phyloP scores from a whole-genome alignment of 495 filamentous ascomycete species.

The Cetradonia linearis region DNA sequence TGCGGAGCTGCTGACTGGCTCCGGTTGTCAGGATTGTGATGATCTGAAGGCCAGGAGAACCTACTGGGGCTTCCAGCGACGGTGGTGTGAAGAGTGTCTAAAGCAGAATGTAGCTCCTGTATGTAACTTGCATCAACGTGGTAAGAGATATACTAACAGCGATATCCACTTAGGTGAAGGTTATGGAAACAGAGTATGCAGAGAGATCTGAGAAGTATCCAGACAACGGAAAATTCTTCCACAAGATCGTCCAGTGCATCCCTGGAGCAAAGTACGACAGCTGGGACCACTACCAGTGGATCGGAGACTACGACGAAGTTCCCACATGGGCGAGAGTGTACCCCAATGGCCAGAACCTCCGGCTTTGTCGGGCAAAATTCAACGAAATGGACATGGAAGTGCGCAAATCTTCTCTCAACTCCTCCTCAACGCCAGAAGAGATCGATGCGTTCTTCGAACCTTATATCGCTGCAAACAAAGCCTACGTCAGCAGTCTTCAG shows the following conservation, averaged over 20 bases:
- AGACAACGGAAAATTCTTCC: not conserved
- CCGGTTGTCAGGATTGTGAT: slow-evolving; percentile 23
- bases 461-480: slow-evolving; percentile 11
- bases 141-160: not conserved
- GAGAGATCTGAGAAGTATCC: not conserved
- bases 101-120: slow-evolving; percentile 16
- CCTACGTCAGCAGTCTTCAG: slow-evolving; percentile 19
- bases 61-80: slow-evolving; percentile 23
- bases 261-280: slow-evolving; percentile 18
- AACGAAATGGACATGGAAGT: not conserved
- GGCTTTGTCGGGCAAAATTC: not conserved
- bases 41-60: slow-evolving; percentile 19
- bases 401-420: not conserved
- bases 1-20: slow-evolving; percentile 18
- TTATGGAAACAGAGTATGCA: not conserved
- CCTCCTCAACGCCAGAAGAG: slow-evolving; percentile 13
- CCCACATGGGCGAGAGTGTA: not conserved
- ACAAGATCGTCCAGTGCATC: slow-evolving; percentile 7
- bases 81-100: slow-evolving; percentile 21
- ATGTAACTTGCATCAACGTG: not conserved
- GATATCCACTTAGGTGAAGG: not conserved
- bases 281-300: slow-evolving; percentile 22
- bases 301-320: slow-evolving; percentile 2
- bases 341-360: not conserved
- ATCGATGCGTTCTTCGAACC: slow-evolving; percentile 20